phyloP scores from a whole-genome alignment of 768 basidiomycete species.

The Calocera viscosa region DNA sequence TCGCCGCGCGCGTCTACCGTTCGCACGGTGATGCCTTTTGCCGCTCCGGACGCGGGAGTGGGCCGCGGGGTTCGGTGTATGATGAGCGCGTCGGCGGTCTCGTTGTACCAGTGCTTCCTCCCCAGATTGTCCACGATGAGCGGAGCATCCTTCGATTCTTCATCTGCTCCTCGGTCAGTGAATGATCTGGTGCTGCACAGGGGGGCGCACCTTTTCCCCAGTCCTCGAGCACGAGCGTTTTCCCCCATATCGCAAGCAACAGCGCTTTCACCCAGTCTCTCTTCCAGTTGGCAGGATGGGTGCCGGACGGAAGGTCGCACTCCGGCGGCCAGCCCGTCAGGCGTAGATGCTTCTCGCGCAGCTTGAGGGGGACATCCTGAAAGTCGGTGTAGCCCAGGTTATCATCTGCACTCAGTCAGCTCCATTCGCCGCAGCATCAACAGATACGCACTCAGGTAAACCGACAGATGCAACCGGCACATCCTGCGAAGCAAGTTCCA shows the following conservation, averaged over 20 bases:
- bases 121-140: background rate
- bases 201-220: background rate
- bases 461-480: background rate
- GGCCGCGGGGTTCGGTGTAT: background rate
- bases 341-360: background rate
- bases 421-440: background rate
- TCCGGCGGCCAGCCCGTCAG: background rate
- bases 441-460: background rate
- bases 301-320: background rate
- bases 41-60: background rate
- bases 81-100: background rate
- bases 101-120: background rate
- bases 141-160: background rate
- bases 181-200: background rate
- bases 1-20: too few species aligned
- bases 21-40: too few species aligned
- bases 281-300: background rate
- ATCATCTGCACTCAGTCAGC: background rate
- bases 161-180: background rate
- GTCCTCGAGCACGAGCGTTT: background rate
- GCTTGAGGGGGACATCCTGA: background rate
- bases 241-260: background rate
- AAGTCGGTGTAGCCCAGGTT: background rate
- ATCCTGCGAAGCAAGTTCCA: constrained; percentile 1
- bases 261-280: background rate